These are phyloP conservation scores for Malassezia brasiliensis DNA, from an alignment of 1,284 basidiomycete species.

Conservation along the genomic window DNA sequence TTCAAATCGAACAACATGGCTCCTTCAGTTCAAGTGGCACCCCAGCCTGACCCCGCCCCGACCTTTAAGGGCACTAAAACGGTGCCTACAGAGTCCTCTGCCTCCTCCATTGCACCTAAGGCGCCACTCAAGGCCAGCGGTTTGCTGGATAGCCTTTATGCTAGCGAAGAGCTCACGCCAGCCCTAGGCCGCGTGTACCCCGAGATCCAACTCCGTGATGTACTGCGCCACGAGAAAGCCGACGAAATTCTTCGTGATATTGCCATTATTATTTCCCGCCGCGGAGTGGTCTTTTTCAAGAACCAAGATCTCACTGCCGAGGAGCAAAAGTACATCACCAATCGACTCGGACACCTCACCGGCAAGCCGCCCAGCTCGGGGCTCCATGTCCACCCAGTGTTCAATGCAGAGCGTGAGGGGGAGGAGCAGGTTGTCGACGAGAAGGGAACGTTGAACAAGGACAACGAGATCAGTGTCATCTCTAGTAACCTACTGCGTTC, in stretches of 20 bases:
- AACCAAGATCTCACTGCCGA: constrained; percentile 53
- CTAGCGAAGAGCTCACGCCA: constrained; percentile 36
- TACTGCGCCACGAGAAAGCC: constrained; percentile 50
- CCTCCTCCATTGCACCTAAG: background rate
- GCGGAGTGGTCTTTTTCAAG: constrained; percentile 65
- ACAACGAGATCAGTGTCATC: constrained; percentile 34
- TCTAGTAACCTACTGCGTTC: constrained; percentile 7
- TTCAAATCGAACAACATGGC: background rate
- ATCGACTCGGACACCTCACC: constrained; percentile 55
- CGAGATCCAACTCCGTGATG: constrained; percentile 49
- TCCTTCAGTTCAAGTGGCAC: background rate
- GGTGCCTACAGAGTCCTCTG: background rate
- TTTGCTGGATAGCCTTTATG: constrained; percentile 22
- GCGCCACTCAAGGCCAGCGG: constrained; percentile 21
- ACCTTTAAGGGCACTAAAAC: too few species aligned
- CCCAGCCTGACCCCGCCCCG: too few species aligned
- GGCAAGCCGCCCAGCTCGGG: constrained; percentile 56
- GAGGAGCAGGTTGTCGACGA: constrained; percentile 12
- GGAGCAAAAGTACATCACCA: constrained; percentile 52
- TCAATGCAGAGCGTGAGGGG: constrained; percentile 51
- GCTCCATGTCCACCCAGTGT: constrained; percentile 61
- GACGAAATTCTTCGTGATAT: constrained; percentile 53
- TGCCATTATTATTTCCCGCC: constrained; percentile 56
- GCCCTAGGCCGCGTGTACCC: constrained; percentile 51
- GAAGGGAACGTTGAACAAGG: constrained; percentile 21